Percentiles rank a stretch among this genome's conserved stretches.
Evolutionary conservation across 257 asterid species (phyloP).

Genomic region (Penstemon eatonii): DNA sequence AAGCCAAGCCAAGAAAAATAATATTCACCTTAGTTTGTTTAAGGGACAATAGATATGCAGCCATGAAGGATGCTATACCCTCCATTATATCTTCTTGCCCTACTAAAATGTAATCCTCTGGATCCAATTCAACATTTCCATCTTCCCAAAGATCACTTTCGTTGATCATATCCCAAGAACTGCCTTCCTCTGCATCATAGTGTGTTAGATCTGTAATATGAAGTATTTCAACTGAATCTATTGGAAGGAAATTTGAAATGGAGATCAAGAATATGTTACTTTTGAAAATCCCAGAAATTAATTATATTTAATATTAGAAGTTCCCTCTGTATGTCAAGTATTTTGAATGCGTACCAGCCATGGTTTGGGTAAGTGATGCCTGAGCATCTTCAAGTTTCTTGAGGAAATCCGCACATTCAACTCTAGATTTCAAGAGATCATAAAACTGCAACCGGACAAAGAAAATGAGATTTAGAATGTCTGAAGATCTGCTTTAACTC

Average conservation of each 20-base stretch:
- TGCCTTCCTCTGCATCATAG: conserved; percentile 70
- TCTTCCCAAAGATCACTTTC: conserved; percentile 91
- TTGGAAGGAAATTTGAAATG: conserved; percentile 17
- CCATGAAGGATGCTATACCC: conserved; percentile 98
- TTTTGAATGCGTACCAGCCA: conserved; percentile 50
- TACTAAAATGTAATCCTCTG: conserved; percentile 88
- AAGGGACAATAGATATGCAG: conserved; percentile 84
- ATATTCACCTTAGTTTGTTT: conserved; percentile 79
- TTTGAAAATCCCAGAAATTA: conserved; percentile 10
- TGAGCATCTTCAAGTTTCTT: conserved; percentile 81
- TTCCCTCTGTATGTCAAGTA: conserved; percentile 4
- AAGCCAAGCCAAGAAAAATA: conserved; percentile 21
- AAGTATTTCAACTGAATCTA: conserved; percentile 12
- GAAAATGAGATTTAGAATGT: conserved; percentile 28
- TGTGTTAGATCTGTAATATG: conserved; percentile 1
- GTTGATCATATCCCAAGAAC: conserved; percentile 92
- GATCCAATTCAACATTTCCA: conserved; percentile 53
- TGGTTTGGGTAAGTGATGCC: conserved; percentile 62
- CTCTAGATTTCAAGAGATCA: conserved; percentile 79
- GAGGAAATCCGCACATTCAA: conserved; percentile 84
- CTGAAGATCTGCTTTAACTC: neutral
- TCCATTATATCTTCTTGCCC: conserved; percentile 97
- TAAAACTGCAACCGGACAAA: conserved; percentile 58
- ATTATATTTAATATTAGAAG: conserved; percentile 10
- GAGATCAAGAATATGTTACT: neutral